A percentile compares a stretch with the other conserved stretches of the same genome.
These are phyloP conservation scores for Hericium erinaceus DNA, from an alignment of 768 basidiomycete species.

Conservation along the genomic window DNA sequence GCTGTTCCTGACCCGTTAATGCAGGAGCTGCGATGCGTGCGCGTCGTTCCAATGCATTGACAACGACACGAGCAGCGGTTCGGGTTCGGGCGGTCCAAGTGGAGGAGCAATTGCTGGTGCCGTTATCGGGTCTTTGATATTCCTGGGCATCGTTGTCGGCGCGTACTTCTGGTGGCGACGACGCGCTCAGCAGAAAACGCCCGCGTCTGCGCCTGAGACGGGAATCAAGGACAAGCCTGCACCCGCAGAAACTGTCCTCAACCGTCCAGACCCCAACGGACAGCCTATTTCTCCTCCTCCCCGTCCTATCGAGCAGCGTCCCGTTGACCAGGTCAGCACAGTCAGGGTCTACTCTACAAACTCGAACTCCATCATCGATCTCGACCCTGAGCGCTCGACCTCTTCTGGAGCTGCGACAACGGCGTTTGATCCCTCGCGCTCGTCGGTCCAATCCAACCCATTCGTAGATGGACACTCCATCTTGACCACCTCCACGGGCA, in stretches of 20 bases:
- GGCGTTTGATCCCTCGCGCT: conserved; percentile 16
- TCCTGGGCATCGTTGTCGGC: conserved; percentile 42
- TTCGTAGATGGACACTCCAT: conserved; percentile 75
- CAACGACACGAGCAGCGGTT: conserved; percentile 10
- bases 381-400: conserved; percentile 34
- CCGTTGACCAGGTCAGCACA: conserved; percentile 25
- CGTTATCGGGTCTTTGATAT: conserved; percentile 52
- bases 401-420: conserved; percentile 28
- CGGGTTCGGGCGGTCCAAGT: conserved; percentile 35
- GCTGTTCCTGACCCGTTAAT: not conserved
- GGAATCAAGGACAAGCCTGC: conserved; percentile 50
- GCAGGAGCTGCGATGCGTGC: conserved; percentile 54
- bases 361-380: conserved; percentile 43
- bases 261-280: conserved; percentile 74
- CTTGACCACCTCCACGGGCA: conserved; percentile 62
- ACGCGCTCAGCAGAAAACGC: conserved; percentile 24
- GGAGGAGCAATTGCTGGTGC: conserved; percentile 69
- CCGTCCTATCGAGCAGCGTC: conserved; percentile 9
- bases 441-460: conserved; percentile 46
- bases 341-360: conserved; percentile 41
- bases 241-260: conserved; percentile 67
- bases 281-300: conserved; percentile 31
- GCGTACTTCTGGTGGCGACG: conserved; percentile 61
- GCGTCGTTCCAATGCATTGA: conserved; percentile 42
- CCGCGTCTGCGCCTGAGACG: conserved; percentile 35